Percentiles rank a stretch among this genome's conserved stretches.
phyloP scores from a whole-genome alignment of 306 rosid genomes.

The Inga oerstediana region DNA sequence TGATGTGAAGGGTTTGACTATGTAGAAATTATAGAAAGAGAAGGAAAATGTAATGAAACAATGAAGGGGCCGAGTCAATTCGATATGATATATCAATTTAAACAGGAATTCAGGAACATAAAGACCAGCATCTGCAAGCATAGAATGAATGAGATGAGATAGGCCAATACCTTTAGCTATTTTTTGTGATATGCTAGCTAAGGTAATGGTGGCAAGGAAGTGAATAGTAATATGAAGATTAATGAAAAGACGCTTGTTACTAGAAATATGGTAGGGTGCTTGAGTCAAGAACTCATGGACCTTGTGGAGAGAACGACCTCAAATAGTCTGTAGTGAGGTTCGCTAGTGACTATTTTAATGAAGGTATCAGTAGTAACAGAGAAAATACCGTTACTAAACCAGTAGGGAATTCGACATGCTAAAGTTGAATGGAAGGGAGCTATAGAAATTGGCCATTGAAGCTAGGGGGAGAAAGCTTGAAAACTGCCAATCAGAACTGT shows the following conservation, averaged over 20 bases:
- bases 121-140: not conserved
- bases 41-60: not conserved
- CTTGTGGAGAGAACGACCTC: not conserved
- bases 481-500: not conserved
- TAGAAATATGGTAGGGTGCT: not conserved
- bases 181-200: not conserved
- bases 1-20: not conserved
- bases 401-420: not conserved
- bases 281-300: not conserved
- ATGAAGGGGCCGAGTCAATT: not conserved
- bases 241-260: not conserved
- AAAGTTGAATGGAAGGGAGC: not conserved
- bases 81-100: not conserved
- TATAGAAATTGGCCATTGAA: not conserved
- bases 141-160: conserved; percentile 1
- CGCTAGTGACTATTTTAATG: not conserved
- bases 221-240: not conserved
- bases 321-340: not conserved
- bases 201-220: not conserved
- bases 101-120: not conserved
- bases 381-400: not conserved
- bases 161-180: not conserved
- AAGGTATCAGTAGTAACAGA: not conserved
- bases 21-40: not conserved
- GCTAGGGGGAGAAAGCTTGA: not conserved